These are phyloP conservation scores for Phytophthora idaei DNA, from an alignment of 352 stramenopile genomes.

Conservation along the genomic window DNA sequence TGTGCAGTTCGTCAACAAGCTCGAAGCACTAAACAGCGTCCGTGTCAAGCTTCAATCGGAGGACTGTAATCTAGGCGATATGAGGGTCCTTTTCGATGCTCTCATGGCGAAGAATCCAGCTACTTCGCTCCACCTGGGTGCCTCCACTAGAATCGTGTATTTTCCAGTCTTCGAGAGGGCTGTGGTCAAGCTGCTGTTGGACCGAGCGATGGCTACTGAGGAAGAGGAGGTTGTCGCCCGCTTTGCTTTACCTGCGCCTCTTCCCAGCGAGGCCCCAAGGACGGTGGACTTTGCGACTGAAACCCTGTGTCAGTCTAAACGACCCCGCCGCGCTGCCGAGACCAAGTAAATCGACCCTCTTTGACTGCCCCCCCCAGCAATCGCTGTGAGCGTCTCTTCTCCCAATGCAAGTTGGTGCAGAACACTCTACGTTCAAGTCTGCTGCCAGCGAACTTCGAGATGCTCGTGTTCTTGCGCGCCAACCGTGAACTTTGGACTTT, in stretches of 20 bases:
- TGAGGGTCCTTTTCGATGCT: constrained; percentile 10
- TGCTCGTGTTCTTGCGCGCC: constrained; percentile 2
- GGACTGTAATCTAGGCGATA: background rate
- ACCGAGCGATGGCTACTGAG: background rate
- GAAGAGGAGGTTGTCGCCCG: background rate
- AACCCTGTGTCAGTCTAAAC: no score
- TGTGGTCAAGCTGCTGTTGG: background rate
- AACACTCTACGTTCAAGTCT: background rate
- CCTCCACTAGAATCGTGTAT: constrained; percentile 1
- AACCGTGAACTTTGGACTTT: constrained; percentile 9
- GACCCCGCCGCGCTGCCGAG: no score
- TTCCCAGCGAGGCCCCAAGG: background rate
- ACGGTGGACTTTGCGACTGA: background rate
- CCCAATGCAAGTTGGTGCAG: constrained; percentile 12
- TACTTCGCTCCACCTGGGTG: background rate
- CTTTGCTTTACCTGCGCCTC: background rate
- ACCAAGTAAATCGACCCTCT: no score
- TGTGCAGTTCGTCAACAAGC: background rate
- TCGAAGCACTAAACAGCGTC: constrained; percentile 3
- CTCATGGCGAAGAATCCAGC: constrained; percentile 2
- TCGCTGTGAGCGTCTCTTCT: constrained; percentile 11
- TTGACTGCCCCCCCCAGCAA: background rate
- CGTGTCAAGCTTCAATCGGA: background rate
- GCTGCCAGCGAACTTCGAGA: constrained; percentile 9
- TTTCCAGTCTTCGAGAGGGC: constrained; percentile 6